A percentile compares a stretch with the other conserved stretches of the same genome.
These are phyloP conservation scores for Rhizopogon roseolus DNA, from an alignment of 768 basidiomycete species.

Conservation along the genomic window DNA sequence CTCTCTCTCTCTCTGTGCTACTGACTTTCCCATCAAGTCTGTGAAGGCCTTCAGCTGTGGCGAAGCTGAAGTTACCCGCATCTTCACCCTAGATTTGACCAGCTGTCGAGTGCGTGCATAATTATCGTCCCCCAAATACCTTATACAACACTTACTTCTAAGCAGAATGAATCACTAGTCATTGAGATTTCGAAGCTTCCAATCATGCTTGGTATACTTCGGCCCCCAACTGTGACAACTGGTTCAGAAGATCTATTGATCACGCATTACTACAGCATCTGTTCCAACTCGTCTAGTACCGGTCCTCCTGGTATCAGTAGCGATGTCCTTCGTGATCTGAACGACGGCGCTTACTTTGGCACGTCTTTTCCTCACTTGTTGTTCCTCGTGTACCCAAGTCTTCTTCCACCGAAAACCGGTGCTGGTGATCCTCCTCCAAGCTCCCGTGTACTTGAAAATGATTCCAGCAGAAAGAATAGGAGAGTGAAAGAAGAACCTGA, in stretches of 20 bases:
- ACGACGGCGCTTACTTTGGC: conserved; percentile 96
- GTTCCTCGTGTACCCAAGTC: conserved; percentile 93
- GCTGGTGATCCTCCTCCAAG: conserved; percentile 35
- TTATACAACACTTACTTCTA: background rate
- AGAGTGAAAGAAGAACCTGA: conserved; percentile 54
- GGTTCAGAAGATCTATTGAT: conserved; percentile 7
- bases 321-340: conserved; percentile 5
- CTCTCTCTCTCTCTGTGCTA: background rate
- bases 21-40: conserved; percentile 11
- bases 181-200: conserved; percentile 14
- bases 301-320: background rate
- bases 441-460: conserved; percentile 24
- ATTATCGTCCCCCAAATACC: no score
- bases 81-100: conserved; percentile 10
- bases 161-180: conserved; percentile 11
- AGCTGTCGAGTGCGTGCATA: background rate
- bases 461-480: conserved; percentile 30
- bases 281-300: background rate
- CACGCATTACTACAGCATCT: conserved; percentile 6
- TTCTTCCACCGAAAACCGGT: conserved; percentile 80
- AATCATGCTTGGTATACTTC: background rate
- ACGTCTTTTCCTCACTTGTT: conserved; percentile 96
- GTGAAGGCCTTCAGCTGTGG: conserved; percentile 13
- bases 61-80: conserved; percentile 14
- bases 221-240: conserved; percentile 10